Conservation (phyloP, 352 stramenopile species). For the Thalassiosira allenii region DNA sequence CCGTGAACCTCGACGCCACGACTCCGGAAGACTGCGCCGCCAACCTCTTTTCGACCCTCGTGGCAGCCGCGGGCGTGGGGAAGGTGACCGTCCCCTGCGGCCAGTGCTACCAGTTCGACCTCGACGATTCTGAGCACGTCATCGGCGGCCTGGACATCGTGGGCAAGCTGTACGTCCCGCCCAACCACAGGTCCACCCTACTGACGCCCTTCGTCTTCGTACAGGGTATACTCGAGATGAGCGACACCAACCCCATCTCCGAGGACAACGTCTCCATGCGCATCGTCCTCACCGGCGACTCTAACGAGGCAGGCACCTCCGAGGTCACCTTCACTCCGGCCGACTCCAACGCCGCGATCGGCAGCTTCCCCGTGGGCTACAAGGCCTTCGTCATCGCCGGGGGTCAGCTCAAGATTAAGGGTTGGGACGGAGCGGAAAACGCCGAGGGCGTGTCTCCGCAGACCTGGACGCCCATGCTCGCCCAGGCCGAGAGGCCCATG, state of each 20-base stretch:
- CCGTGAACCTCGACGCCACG: not conserved
- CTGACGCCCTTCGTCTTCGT: constrained; percentile 68
- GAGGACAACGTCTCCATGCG: constrained; percentile 54
- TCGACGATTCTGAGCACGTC: not conserved
- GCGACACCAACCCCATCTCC: constrained; percentile 46
- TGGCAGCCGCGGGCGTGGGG: not conserved
- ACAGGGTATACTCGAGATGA: constrained; percentile 73
- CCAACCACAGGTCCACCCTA: constrained; percentile 60
- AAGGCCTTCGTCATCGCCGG: constrained; percentile 70
- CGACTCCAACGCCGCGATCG: constrained; percentile 40
- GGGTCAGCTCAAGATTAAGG: constrained; percentile 58
- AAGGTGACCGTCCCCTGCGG: constrained; percentile 43
- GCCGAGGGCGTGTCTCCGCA: no score
- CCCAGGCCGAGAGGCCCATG: constrained; percentile 22
- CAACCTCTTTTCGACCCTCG: constrained; percentile 14
- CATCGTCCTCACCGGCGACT: constrained; percentile 58
- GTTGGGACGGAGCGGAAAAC: constrained; percentile 30
- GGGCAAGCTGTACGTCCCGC: constrained; percentile 63
- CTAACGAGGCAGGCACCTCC: not conserved
- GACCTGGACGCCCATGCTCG: constrained; percentile 41
- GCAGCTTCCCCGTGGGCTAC: constrained; percentile 46
- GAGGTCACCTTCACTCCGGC: constrained; percentile 47
- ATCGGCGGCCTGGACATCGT: constrained; percentile 59
- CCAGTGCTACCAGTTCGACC: constrained; percentile 53
- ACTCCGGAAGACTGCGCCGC: constrained; percentile 17